phyloP scores from a whole-genome alignment of 139 green algal species.

The Gonium pectorale region DNA sequence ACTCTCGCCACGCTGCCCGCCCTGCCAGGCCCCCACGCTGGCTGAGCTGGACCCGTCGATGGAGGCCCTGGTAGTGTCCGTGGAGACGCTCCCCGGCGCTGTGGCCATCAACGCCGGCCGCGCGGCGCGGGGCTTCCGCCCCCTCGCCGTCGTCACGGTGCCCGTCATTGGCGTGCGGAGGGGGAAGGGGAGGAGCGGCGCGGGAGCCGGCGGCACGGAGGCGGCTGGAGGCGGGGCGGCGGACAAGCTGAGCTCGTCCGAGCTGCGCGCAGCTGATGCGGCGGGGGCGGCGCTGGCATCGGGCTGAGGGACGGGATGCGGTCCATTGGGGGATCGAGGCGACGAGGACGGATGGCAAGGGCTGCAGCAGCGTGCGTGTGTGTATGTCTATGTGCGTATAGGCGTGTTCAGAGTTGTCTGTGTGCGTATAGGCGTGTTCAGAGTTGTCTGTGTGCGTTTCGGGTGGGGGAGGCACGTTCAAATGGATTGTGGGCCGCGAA shows the following conservation, averaged over 20 bases:
- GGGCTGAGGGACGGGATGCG: no score
- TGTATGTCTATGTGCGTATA: no score
- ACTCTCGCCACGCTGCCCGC: not conserved
- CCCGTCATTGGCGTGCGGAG: constrained; percentile 67
- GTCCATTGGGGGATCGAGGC: no score
- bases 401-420: no score
- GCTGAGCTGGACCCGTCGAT: constrained; percentile 80
- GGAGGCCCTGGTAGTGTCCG: constrained; percentile 88
- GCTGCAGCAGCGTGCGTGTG: no score
- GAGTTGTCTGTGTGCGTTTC: no score
- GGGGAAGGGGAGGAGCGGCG: not conserved
- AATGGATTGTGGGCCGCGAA: no score
- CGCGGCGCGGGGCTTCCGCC: constrained; percentile 61
- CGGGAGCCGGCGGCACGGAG: not conserved
- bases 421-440: no score
- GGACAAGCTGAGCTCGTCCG: constrained; percentile 80
- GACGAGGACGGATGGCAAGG: no score
- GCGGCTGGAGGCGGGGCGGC: not conserved
- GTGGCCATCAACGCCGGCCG: constrained; percentile 80
- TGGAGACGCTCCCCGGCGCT: constrained; percentile 84
- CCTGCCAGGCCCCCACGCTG: constrained; percentile 70
- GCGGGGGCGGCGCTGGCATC: no score
- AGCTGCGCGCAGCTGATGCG: constrained; percentile 60
- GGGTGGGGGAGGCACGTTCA: no score
- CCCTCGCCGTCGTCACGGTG: constrained; percentile 80